Evolutionary conservation across 78 protist species (phyloP).

Genomic region (Dictyostelium firmibasis): DNA sequence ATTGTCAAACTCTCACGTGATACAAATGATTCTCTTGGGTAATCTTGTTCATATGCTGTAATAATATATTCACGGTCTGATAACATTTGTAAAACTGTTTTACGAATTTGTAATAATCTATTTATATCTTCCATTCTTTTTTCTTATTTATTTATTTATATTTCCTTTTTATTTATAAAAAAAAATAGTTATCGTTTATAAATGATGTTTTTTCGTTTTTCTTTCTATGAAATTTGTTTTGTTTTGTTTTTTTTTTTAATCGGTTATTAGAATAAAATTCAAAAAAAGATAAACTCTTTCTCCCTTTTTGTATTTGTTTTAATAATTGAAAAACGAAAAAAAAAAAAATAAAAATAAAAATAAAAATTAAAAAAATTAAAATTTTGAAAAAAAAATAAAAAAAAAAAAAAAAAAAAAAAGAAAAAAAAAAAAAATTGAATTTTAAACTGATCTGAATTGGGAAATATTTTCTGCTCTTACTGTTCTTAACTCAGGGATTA

Average conservation of each 20-base stretch:
- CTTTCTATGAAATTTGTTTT: background rate
- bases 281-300: constrained; percentile 7
- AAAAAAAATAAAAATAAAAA: background rate
- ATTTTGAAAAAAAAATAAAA: background rate
- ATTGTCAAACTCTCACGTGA: background rate
- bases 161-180: background rate
- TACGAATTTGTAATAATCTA: constrained; percentile 58
- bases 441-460: too few species aligned
- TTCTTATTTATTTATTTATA: background rate
- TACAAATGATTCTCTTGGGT: constrained; percentile 45
- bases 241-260: background rate
- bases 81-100: constrained; percentile 88
- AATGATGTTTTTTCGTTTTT: background rate
- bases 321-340: background rate
- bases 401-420: background rate
- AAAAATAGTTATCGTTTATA: too few species aligned
- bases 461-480: too few species aligned
- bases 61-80: constrained; percentile 85
- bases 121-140: constrained; percentile 54
- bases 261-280: background rate
- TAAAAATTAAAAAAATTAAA: background rate
- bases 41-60: constrained; percentile 1
- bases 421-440: background rate
- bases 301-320: background rate
- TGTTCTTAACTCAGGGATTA: too few species aligned